These are phyloP conservation scores for Melanopsichium pennsylvanicum DNA, from an alignment of 1,284 basidiomycete genomes.

Conservation along the genomic window DNA sequence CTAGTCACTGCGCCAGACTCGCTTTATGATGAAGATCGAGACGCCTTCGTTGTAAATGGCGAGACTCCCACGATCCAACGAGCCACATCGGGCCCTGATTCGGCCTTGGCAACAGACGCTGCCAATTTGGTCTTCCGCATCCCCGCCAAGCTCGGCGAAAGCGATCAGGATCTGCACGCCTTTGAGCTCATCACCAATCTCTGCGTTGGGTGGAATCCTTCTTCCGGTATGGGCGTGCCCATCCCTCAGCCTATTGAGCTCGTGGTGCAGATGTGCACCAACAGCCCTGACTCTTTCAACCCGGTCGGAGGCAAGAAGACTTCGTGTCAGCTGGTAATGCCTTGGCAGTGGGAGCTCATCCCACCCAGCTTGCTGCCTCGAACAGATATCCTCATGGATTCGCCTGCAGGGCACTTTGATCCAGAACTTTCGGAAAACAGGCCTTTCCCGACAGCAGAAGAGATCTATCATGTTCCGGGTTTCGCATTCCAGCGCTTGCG, in stretches of 20 bases:
- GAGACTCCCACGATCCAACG: slow-evolving; percentile 14
- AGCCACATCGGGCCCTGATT: slow-evolving; percentile 5
- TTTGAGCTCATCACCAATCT: slow-evolving; percentile 60
- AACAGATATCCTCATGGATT: slow-evolving; percentile 19
- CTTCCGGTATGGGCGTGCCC: slow-evolving; percentile 25
- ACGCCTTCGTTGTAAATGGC: slow-evolving; percentile 16
- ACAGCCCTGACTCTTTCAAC: slow-evolving; percentile 20
- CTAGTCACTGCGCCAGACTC: slow-evolving; percentile 3
- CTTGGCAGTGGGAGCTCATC: slow-evolving; percentile 48
- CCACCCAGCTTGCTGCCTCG: slow-evolving; percentile 36
- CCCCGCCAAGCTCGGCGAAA: slow-evolving; percentile 19
- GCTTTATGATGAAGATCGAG: slow-evolving; percentile 18
- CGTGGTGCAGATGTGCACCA: slow-evolving; percentile 37
- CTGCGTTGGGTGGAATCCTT: slow-evolving; percentile 43
- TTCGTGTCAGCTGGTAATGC: slow-evolving; percentile 35
- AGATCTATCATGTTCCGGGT: slow-evolving; percentile 48
- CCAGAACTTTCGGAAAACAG: slow-evolving; percentile 13
- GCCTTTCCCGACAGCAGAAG: slow-evolving; percentile 35
- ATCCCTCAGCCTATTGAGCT: slow-evolving; percentile 44
- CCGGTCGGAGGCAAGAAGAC: slow-evolving; percentile 15
- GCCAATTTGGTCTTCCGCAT: slow-evolving; percentile 16
- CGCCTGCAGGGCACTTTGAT: slow-evolving; percentile 3
- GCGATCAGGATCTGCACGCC: slow-evolving; percentile 16
- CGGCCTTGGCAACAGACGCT: background rate
- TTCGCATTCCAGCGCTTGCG: slow-evolving; percentile 38